Conservation (phyloP, 768 basidiomycete species). For the Suillus clintonianus region DNA sequence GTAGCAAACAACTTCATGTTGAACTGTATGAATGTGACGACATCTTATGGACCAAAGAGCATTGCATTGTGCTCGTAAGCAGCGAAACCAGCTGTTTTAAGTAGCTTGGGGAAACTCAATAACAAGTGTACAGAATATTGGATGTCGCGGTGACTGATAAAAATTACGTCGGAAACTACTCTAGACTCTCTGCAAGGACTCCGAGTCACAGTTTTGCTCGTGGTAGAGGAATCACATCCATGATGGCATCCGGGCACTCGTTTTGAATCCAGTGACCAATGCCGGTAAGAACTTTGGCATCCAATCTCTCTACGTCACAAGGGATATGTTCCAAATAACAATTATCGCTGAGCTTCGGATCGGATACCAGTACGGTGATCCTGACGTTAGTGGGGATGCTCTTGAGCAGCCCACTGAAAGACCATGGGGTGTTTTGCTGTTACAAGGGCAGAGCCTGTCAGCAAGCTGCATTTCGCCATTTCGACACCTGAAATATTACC, state of each 20-base stretch:
- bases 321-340: neutral
- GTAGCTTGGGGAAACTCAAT: no score
- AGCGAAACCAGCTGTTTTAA: neutral
- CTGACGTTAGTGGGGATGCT: conserved; percentile 6
- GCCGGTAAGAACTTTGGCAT: neutral
- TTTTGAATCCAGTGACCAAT: neutral
- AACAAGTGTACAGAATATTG: neutral
- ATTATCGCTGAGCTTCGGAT: conserved; percentile 10
- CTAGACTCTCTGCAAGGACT: neutral
- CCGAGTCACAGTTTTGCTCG: neutral
- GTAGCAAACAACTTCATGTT: neutral
- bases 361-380: conserved; percentile 17
- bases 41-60: neutral
- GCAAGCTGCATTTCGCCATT: neutral
- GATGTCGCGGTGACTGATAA: neutral
- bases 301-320: neutral
- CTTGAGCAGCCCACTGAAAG: conserved; percentile 7
- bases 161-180: neutral
- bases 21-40: neutral
- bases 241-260: conserved; percentile 4
- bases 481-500: neutral
- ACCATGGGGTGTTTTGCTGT: conserved; percentile 19
- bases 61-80: neutral
- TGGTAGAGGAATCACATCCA: neutral
- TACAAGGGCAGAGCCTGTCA: neutral